A percentile compares a stretch with the other conserved stretches of the same genome.
These are phyloP conservation scores for Colletotrichum sp. DNA, from an alignment of 2,329 filamentous ascomycete species.

Conservation along the genomic window DNA sequence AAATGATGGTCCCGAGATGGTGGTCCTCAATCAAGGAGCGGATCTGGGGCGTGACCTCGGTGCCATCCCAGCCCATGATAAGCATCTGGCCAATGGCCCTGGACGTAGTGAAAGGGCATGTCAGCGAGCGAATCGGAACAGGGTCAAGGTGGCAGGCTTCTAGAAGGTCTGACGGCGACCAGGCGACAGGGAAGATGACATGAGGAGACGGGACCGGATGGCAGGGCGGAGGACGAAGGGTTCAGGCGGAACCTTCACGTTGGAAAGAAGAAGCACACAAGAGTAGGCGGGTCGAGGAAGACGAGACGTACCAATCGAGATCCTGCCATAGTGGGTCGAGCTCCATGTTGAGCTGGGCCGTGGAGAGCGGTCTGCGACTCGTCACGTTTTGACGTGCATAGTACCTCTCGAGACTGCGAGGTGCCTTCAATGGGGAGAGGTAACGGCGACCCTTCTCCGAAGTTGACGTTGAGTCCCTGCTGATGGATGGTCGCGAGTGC, in stretches of 20 bases:
- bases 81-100: constrained; percentile 78
- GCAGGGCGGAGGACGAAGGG: not conserved
- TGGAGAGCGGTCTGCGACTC: constrained; percentile 29
- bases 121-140: constrained; percentile 5
- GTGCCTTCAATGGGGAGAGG: constrained; percentile 24
- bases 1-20: constrained; percentile 85
- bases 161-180: not conserved
- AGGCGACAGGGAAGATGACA: not conserved
- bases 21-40: constrained; percentile 80
- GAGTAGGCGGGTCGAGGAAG: not conserved
- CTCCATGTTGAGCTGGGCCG: constrained; percentile 46
- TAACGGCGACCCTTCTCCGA: constrained; percentile 17
- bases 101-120: constrained; percentile 14
- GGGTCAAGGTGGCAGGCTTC: not conserved
- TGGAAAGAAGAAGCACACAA: not conserved
- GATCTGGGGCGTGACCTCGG: constrained; percentile 83
- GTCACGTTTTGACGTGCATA: constrained; percentile 30
- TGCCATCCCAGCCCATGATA: constrained; percentile 88
- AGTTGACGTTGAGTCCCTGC: constrained; percentile 2
- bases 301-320: constrained; percentile 70
- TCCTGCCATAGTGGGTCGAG: constrained; percentile 75
- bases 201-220: not conserved
- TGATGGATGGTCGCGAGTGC: not conserved
- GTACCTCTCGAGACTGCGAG: constrained; percentile 20
- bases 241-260: not conserved